phyloP scores from a whole-genome alignment of 306 rosid genomes.

The Fragaria iinumae region DNA sequence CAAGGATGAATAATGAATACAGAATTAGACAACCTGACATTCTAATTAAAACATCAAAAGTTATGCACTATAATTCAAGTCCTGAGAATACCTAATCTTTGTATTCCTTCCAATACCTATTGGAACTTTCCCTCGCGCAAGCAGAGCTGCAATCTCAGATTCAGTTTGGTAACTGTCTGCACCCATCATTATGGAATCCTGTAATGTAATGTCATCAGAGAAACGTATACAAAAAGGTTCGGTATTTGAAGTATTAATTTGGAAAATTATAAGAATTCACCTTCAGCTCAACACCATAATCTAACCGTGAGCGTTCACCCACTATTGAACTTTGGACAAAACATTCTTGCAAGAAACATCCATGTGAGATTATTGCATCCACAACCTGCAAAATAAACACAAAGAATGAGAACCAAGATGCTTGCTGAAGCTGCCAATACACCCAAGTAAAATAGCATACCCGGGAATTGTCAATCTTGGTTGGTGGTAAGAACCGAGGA shows the following conservation, averaged over 20 bases:
- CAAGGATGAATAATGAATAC: conserved; percentile 20
- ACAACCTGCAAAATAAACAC: conserved; percentile 49
- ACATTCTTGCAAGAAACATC: conserved; percentile 84
- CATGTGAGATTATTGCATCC: conserved; percentile 91
- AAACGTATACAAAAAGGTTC: neutral
- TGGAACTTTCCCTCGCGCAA: conserved; percentile 80
- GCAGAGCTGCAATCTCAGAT: conserved; percentile 73
- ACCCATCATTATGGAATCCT: conserved; percentile 96
- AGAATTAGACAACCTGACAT: conserved; percentile 23
- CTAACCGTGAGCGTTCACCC: conserved; percentile 84
- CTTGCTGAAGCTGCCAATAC: conserved; percentile 11
- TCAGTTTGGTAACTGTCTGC: conserved; percentile 94
- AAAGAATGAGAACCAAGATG: conserved; percentile 28
- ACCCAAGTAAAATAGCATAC: conserved; percentile 36
- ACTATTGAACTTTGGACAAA: conserved; percentile 62
- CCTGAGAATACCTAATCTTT: conserved; percentile 53
- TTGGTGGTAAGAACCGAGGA: conserved; percentile 91
- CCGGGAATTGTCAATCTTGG: conserved; percentile 81
- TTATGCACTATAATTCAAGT: neutral
- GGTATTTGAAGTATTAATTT: neutral
- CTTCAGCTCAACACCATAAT: conserved; percentile 76
- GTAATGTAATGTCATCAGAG: conserved; percentile 16
- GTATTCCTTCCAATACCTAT: conserved; percentile 79
- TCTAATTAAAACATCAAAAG: conserved; percentile 4
- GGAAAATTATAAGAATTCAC: conserved; percentile 35